These are phyloP conservation scores for Diophrys appendiculata DNA, from an alignment of 73 alveolate species.

Conservation along the genomic window DNA sequence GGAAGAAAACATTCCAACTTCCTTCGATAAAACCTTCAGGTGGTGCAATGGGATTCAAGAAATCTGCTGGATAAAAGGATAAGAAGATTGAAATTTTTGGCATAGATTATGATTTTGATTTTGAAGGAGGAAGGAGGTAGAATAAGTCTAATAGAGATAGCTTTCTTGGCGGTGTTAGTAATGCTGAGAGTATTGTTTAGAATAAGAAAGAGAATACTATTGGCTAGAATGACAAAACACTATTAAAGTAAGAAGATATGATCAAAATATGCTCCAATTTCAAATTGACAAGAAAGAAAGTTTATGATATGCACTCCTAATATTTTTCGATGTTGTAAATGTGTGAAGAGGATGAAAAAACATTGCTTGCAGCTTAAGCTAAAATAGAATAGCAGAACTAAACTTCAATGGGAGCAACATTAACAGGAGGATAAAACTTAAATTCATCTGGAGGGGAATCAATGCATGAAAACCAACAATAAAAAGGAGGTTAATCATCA, in stretches of 20 bases:
- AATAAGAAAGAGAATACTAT: background rate
- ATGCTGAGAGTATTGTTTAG: background rate
- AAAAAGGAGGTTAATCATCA: too few species aligned
- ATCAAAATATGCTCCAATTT: background rate
- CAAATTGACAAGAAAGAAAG: conserved; percentile 37
- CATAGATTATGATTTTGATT: background rate
- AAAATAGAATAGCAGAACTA: too few species aligned
- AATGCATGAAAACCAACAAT: background rate
- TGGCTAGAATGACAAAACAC: background rate
- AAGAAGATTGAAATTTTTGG: background rate
- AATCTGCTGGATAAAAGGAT: background rate
- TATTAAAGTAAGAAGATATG: background rate
- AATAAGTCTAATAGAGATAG: background rate
- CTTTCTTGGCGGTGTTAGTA: background rate
- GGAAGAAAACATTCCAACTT: too few species aligned
- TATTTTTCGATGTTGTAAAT: conserved; percentile 30
- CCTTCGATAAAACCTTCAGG: background rate
- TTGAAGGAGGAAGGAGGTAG: background rate
- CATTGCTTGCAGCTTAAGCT: too few species aligned
- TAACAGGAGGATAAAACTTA: too few species aligned
- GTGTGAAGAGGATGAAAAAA: conserved; percentile 3
- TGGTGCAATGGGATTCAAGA: background rate
- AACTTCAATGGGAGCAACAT: too few species aligned
- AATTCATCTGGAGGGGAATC: background rate
- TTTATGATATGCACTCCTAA: conserved; percentile 40